Base-by-base conservation (phyloP, 495 filamentous ascomycete species). In the Podospora fimiseda region DNA sequence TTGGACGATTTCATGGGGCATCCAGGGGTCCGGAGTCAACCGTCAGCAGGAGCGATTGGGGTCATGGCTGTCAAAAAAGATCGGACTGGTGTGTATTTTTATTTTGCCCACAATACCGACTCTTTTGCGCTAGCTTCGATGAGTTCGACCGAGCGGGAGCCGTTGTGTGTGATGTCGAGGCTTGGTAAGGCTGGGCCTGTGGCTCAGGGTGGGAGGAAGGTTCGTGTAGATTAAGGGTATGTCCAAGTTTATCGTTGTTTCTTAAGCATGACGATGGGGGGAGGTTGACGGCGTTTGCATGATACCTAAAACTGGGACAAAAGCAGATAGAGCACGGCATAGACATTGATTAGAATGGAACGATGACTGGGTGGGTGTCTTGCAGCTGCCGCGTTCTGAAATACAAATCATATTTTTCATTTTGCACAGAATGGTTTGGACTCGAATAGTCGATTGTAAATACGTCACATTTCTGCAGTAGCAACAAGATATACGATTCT, bases 71-170 rank as follows among this genome's bases (percentile, higher is more conserved):
- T 92, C 46, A 95, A 95, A 70, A 90, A 87, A 68, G 83, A 80
- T 1, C 65, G 70, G 2, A 72, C 78, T 21, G 89, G 88, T 2
- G 76, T 86, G 24, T 87, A 79, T 55, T 72, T 96, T 15, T 90
- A 89, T 66, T 96, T 91, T 65, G 89, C 83, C 1, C 90, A 96
- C 68, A 96, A 94, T 63, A 95, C 90, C 2, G 89, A 95, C 59
- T 93, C 89, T 0, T 95, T 96, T 62, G 89, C 89, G 18, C 66
- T 95, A 11, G 85, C 87, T 1, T 90, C 86, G n/a, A 93, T 96
- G 89, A 79, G 84, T 38, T 86, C 83, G 21, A 76, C 80, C 45
- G 88, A 93, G 52, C 70, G 64, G 23, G 78, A 78, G 43, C 88
- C 93, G 1, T 66, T 77, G 39, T 89, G 83, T 47, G 83, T 89